A percentile compares a stretch with the other conserved stretches of the same genome.
phyloP scores from a whole-genome alignment of 768 basidiomycete species.

The Melanogaster broomeanus region DNA sequence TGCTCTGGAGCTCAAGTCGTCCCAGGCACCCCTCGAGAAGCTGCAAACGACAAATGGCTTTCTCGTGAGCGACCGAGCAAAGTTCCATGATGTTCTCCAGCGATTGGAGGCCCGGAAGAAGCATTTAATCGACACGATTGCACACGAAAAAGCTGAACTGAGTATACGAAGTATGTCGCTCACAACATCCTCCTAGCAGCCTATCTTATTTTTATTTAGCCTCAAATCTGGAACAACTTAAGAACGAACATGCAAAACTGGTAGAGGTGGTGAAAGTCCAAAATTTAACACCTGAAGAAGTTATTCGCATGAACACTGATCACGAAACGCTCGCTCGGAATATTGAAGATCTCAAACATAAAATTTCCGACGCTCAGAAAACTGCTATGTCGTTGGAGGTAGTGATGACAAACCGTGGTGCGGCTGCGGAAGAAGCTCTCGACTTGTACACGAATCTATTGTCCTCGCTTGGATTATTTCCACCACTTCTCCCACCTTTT shows the following conservation, averaged over 20 bases:
- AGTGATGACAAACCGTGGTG: slow-evolving; percentile 73
- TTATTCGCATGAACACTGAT: slow-evolving; percentile 87
- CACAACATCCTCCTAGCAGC: not conserved
- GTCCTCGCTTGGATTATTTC: slow-evolving; percentile 74
- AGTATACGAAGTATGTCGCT: slow-evolving; percentile 48
- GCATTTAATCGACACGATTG: slow-evolving; percentile 65
- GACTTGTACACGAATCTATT: slow-evolving; percentile 77
- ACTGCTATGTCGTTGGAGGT: slow-evolving; percentile 81
- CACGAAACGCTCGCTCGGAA: slow-evolving; percentile 75
- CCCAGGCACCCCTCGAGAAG: slow-evolving; percentile 64
- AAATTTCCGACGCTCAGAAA: slow-evolving; percentile 73
- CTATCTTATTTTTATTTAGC: slow-evolving; percentile 38
- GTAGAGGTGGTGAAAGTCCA: slow-evolving; percentile 75
- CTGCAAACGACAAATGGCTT: slow-evolving; percentile 62
- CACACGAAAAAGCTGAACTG: slow-evolving; percentile 67
- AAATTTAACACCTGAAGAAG: slow-evolving; percentile 90
- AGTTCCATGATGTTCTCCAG: slow-evolving; percentile 74
- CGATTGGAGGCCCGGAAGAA: slow-evolving; percentile 71
- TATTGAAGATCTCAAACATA: slow-evolving; percentile 75
- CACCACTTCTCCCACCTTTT: slow-evolving; percentile 70
- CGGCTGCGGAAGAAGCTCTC: slow-evolving; percentile 79
- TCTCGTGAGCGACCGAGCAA: slow-evolving; percentile 72
- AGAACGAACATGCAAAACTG: slow-evolving; percentile 63
- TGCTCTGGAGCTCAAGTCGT: not conserved
- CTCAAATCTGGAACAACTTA: slow-evolving; percentile 61